phyloP scores from a whole-genome alignment of 495 filamentous ascomycete genomes.

The Aspergillus affinis region DNA sequence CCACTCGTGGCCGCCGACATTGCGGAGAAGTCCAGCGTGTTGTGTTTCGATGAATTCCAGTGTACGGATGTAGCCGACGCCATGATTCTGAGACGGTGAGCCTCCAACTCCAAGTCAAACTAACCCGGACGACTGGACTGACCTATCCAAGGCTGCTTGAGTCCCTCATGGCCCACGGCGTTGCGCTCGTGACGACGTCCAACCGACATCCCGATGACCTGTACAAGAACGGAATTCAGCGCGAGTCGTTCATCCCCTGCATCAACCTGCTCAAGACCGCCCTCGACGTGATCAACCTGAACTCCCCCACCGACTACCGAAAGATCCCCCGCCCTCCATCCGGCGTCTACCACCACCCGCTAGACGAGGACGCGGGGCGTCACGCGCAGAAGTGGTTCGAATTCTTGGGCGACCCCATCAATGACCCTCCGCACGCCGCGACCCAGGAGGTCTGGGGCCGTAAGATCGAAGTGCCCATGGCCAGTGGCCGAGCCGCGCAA shows the following conservation, averaged over 20 bases:
- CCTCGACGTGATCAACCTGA: slow-evolving; percentile 86
- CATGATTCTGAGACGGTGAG: slow-evolving; percentile 83
- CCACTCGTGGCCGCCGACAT: slow-evolving; percentile 93
- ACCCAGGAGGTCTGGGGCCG: slow-evolving; percentile 92
- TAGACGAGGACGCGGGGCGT: slow-evolving; percentile 70
- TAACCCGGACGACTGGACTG: neutral
- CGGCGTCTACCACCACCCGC: slow-evolving; percentile 86
- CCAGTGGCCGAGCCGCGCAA: slow-evolving; percentile 82
- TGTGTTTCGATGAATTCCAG: slow-evolving; percentile 99
- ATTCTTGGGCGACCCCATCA: slow-evolving; percentile 80
- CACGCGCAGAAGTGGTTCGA: slow-evolving; percentile 94
- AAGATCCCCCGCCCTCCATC: slow-evolving; percentile 93
- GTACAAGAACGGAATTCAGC: slow-evolving; percentile 97
- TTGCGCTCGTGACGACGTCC: slow-evolving; percentile 93
- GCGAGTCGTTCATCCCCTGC: slow-evolving; percentile 90
- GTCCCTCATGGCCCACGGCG: slow-evolving; percentile 90
- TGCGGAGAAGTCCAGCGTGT: slow-evolving; percentile 76
- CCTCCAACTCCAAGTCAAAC: neutral
- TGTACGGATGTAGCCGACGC: slow-evolving; percentile 98
- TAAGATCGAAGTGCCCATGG: slow-evolving; percentile 80
- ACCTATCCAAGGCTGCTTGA: slow-evolving; percentile 66
- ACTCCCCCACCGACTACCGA: slow-evolving; percentile 94
- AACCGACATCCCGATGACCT: slow-evolving; percentile 95
- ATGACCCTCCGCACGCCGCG: slow-evolving; percentile 72
- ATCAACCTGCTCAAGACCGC: slow-evolving; percentile 85